phyloP scores from a whole-genome alignment of 2,329 filamentous ascomycete species.

The Colletotrichum brevisporum region DNA sequence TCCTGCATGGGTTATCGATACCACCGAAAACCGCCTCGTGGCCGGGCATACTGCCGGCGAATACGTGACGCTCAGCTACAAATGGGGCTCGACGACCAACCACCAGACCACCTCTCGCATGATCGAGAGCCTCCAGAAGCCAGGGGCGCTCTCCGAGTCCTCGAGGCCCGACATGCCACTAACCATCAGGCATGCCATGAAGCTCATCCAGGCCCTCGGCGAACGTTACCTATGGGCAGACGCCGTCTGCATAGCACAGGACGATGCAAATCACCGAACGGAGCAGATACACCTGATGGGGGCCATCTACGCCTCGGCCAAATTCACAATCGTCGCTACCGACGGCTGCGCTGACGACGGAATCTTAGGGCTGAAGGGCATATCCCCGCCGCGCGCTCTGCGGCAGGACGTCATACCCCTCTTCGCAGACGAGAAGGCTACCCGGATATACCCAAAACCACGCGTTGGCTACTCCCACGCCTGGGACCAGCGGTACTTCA shows the following conservation, averaged over 20 bases:
- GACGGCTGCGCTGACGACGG: not conserved
- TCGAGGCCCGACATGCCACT: not conserved
- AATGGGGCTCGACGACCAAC: not conserved
- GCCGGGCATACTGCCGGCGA: not conserved
- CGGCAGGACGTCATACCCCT: not conserved
- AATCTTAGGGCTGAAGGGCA: not conserved
- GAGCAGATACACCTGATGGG: not conserved
- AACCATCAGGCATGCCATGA: not conserved
- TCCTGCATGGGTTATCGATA: slow-evolving; percentile 16
- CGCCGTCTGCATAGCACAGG: not conserved
- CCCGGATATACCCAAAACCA: not conserved
- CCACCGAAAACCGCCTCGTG: not conserved
- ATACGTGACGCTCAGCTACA: not conserved
- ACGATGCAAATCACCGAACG: not conserved
- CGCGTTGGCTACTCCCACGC: no score
- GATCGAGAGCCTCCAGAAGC: not conserved
- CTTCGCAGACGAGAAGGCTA: not conserved
- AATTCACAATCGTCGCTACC: not conserved
- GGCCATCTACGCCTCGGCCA: not conserved
- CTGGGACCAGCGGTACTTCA: slow-evolving; percentile 17
- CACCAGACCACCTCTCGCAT: not conserved
- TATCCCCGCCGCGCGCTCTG: not conserved
- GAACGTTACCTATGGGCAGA: slow-evolving; percentile 1
- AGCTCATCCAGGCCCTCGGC: not conserved
- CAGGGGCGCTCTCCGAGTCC: not conserved